Base-by-base conservation (phyloP, 177 flowering plant species). In the Tripterygium wilfordii region DNA sequence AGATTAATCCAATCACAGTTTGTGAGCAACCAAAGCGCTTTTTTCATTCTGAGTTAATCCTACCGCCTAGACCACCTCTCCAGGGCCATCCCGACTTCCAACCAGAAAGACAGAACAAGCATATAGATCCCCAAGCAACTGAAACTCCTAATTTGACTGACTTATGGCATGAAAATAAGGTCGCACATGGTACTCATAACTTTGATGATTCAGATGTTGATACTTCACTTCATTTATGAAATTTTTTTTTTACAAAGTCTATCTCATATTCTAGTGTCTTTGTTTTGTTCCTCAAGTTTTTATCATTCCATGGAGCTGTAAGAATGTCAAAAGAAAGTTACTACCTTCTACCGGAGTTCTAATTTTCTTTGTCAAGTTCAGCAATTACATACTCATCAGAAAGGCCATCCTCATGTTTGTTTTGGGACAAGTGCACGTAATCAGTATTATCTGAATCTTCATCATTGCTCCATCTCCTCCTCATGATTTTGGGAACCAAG, bases 191-290 rank as follows among this genome's bases (percentile, higher is more conserved):
- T 25, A 41, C 65, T 41, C 49, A 53, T 24, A 49, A 32, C 53
- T 38, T 42, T 28, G 65, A 76, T 31, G 80, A 64, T 40, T 37
- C 80, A 42, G 79, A 77, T 23, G 74, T 79, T 23, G 85, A 82
- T 41, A 77, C 89, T 23, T 75, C 85, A 61, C 84, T 78, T 62
- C n/a, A n/a, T n/a, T n/a, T n/a, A n/a, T n/a, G n/a, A n/a, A n/a
- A n/a, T n/a, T n/a, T n/a, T 47, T 48, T 39, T 47, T n/a, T n/a
- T n/a, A 46, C 36, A 64, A 52, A 45, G 48, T 55, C 21, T 42
- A 25, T 39, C 43, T 10, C 19, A 26, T 27, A 38, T 42, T n/a
- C 14, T 27, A 16, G 42, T 49, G 9, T 2, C 41, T 21, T 51
- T 44, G 9, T 15, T 46, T 31, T 31, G 45, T 37, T 60, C 48